Percentiles rank a stretch among this genome's conserved stretches.
These are phyloP conservation scores for Eucalyptus erythrocorys DNA, from an alignment of 345 rosid genomes.

Conservation along the genomic window DNA sequence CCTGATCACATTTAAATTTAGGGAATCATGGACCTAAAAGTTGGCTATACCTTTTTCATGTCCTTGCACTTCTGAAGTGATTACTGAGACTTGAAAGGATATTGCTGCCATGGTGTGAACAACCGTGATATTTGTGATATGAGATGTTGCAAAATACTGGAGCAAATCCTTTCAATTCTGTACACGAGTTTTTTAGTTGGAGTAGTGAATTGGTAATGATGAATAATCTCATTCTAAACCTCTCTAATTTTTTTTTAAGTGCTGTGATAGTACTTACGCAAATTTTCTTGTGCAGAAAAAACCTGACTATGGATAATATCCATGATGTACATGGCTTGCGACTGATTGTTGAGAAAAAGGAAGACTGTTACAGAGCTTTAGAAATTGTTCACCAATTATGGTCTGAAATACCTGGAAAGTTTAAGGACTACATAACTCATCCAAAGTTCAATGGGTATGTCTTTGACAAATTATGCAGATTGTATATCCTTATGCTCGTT, in stretches of 20 bases:
- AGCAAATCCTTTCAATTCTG: background rate
- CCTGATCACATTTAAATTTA: background rate
- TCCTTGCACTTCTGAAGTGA: background rate
- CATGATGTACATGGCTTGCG: constrained; percentile 96
- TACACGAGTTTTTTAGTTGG: background rate
- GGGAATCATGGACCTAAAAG: background rate
- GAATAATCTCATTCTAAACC: background rate
- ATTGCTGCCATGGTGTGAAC: background rate
- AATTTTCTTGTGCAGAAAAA: constrained; percentile 47
- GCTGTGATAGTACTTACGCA: background rate
- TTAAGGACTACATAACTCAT: constrained; percentile 67
- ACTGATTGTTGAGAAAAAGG: constrained; percentile 65
- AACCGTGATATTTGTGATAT: background rate
- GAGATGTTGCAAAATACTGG: background rate
- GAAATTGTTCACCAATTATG: constrained; percentile 64
- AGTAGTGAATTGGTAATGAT: background rate
- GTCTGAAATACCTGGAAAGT: constrained; percentile 89
- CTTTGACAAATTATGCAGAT: background rate
- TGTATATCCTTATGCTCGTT: background rate
- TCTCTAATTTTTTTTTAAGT: background rate
- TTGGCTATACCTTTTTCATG: background rate
- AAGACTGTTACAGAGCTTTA: constrained; percentile 74
- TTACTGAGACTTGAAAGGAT: background rate
- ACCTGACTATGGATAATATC: constrained; percentile 75
- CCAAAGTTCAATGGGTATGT: constrained; percentile 92